Base-by-base conservation (phyloP, 176 grass and related monocot genomes). In the Oryza officinalis region DNA sequence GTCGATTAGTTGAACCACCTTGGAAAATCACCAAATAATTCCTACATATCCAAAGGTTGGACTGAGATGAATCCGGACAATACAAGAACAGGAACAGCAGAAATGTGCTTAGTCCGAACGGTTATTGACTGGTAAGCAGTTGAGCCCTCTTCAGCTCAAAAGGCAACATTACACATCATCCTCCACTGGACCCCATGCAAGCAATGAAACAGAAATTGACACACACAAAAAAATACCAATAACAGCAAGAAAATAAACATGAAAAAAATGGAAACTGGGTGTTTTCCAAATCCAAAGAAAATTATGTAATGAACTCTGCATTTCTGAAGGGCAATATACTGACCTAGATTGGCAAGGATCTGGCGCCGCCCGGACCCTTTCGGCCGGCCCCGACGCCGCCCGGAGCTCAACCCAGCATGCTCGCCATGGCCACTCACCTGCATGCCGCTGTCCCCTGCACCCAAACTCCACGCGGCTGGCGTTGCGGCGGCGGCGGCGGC, bases 311-410 rank as follows among this genome's bases (percentile, higher is more conserved):
- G 65, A 81, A 27, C 7, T 85, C 50, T 66, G 67, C 72, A 45
- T 86, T 82, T 54, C 5, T 13, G 73, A 46, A 31, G 22, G 2
- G 65, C 2, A 46, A 37, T 5, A 77, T 67, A 82, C 83, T 32
- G 22, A 98, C 96, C 96, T 12, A 95, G 93, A 83, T 89, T 50
- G 32, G 93, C 80, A 32, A 98, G 93, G 80, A 98, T 85, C 91
- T 98, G 96, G 40, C 93, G 89, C 81, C 86, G 93, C 75, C 96
- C 96, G 49, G 93, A 95, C 22, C 96, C 96, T 18, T 75, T 82
- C 18, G 96, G 96, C 60, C 93, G 89, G 23, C 96, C 96, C 76
- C 89, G 87, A 22, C 96, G 87, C 63, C 89, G 82, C 5, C 88
- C 92, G 40, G 83, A 83, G 79, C 80, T 87, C 28, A 83, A 65